phyloP scores from a whole-genome alignment of 441 rosid species.

The Bocquillonia castaneifolia region DNA sequence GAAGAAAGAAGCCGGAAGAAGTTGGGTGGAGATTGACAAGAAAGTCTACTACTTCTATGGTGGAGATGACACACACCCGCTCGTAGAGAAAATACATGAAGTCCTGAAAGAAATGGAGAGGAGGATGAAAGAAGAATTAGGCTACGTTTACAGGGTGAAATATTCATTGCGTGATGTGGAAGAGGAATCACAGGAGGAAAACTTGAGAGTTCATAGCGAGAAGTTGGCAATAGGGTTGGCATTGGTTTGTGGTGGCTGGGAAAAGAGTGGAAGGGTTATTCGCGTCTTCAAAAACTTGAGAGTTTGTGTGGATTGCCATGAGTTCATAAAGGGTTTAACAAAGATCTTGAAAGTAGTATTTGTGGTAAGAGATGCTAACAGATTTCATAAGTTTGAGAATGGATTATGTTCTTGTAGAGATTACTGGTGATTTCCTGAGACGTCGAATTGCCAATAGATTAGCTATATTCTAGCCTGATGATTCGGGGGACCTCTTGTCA shows the following conservation, averaged over 20 bases:
- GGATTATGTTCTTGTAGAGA: constrained; percentile 70
- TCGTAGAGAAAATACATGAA: constrained; percentile 37
- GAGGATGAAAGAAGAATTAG: constrained; percentile 63
- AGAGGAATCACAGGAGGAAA: constrained; percentile 56
- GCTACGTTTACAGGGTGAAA: constrained; percentile 45
- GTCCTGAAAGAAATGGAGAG: constrained; percentile 57
- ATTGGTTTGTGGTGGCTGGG: constrained; percentile 42
- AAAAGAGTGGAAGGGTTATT: constrained; percentile 43
- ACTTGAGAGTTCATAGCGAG: constrained; percentile 62
- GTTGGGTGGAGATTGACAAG: constrained; percentile 80
- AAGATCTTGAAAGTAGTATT: constrained; percentile 50
- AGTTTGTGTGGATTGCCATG: constrained; percentile 75
- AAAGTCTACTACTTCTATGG: constrained; percentile 56
- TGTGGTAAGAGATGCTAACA: constrained; percentile 76
- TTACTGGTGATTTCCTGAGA: constrained; percentile 79
- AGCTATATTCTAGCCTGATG: no score
- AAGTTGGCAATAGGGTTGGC: constrained; percentile 75
- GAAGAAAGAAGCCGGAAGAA: constrained; percentile 70
- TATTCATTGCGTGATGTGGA: constrained; percentile 65
- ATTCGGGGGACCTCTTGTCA: no score
- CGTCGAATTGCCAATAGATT: no score
- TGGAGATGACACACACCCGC: constrained; percentile 60
- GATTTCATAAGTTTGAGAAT: constrained; percentile 71
- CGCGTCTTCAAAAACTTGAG: constrained; percentile 79
- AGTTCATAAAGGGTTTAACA: constrained; percentile 65